Evolutionary conservation across 2,329 filamentous ascomycete species (phyloP).

Genomic region (Talaromyces rugulosus): DNA sequence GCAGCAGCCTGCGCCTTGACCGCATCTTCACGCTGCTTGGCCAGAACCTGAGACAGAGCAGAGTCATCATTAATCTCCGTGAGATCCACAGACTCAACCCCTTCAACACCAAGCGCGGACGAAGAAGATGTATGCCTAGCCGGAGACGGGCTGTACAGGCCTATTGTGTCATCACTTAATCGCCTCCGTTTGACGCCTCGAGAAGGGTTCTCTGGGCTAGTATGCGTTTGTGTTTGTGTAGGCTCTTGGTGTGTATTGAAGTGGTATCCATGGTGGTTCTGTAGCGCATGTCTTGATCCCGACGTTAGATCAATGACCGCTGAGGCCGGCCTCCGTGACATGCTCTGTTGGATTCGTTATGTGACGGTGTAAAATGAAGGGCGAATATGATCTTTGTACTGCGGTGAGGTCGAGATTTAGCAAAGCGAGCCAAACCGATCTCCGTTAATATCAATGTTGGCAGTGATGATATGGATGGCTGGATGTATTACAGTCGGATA

Average conservation of each 20-base stretch:
- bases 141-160: slow-evolving; percentile 7
- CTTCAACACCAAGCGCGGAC: slow-evolving; percentile 11
- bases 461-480: not conserved
- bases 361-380: not conserved
- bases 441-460: not conserved
- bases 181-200: slow-evolving; percentile 16
- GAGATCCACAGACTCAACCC: slow-evolving; percentile 49
- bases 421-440: not conserved
- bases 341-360: not conserved
- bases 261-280: slow-evolving; percentile 2
- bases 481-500: not conserved
- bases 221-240: not conserved
- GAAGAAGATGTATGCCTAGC: slow-evolving; percentile 8
- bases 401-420: not conserved
- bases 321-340: slow-evolving; percentile 4
- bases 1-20: slow-evolving; percentile 41
- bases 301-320: slow-evolving; percentile 10
- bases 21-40: slow-evolving; percentile 52
- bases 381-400: not conserved
- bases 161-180: not conserved
- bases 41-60: slow-evolving; percentile 41
- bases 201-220: not conserved
- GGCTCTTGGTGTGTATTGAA: not conserved
- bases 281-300: slow-evolving; percentile 2
- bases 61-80: slow-evolving; percentile 40